phyloP scores from a whole-genome alignment of 805 yeast species.

The Sugiyamaella boreocaroliniensis region DNA sequence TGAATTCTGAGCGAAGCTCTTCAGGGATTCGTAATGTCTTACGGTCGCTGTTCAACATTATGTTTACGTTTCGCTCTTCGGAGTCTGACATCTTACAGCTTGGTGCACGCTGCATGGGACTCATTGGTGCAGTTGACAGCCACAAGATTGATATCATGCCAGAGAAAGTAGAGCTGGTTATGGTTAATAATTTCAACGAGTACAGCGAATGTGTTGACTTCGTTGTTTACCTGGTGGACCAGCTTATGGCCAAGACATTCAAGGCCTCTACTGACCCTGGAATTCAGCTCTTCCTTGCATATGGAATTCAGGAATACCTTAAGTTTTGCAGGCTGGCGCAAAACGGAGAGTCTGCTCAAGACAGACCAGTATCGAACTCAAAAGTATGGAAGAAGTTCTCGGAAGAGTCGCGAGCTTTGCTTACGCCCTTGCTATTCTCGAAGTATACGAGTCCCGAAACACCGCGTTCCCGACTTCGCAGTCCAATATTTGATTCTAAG shows the following conservation, averaged over 20 bases:
- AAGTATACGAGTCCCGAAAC: slow-evolving; percentile 55
- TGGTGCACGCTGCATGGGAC: slow-evolving; percentile 65
- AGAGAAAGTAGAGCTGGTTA: slow-evolving; percentile 39
- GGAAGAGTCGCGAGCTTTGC: slow-evolving; percentile 61
- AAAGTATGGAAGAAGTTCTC: slow-evolving; percentile 57
- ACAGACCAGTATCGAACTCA: slow-evolving; percentile 14
- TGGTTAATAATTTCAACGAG: slow-evolving; percentile 58
- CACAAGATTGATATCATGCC: slow-evolving; percentile 44
- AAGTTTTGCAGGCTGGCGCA: slow-evolving; percentile 46
- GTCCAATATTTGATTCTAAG: slow-evolving; percentile 53
- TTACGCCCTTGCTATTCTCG: slow-evolving; percentile 69
- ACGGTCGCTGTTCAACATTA: slow-evolving; percentile 24
- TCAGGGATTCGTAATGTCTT: slow-evolving; percentile 16
- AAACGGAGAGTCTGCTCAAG: slow-evolving; percentile 18
- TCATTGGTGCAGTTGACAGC: slow-evolving; percentile 71
- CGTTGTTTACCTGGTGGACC: slow-evolving; percentile 56
- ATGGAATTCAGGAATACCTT: slow-evolving; percentile 80
- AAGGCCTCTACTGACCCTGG: slow-evolving; percentile 87
- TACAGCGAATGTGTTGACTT: slow-evolving; percentile 58
- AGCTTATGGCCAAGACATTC: slow-evolving; percentile 71
- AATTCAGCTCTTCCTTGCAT: slow-evolving; percentile 75
- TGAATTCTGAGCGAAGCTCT: slow-evolving; percentile 7
- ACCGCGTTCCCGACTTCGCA: slow-evolving; percentile 37
- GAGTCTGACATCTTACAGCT: slow-evolving; percentile 41
- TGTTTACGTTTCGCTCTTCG: slow-evolving; percentile 22